These are phyloP conservation scores for Chloromonas sp. DNA, from an alignment of 163 green algal species.

Conservation along the genomic window DNA sequence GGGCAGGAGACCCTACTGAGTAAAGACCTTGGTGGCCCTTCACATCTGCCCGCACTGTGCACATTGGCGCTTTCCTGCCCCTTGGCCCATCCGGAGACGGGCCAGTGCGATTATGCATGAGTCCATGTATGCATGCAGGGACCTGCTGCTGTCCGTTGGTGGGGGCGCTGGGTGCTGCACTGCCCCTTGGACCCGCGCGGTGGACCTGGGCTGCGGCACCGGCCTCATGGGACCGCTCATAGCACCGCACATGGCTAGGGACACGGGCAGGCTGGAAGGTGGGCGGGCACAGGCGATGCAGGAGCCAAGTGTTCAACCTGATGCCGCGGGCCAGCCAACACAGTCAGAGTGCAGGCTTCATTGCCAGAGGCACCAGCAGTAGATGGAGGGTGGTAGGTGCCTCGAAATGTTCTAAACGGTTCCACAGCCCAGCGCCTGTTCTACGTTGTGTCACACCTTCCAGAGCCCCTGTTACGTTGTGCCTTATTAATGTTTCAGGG, in stretches of 20 bases:
- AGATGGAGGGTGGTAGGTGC: not conserved
- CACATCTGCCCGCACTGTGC: no score
- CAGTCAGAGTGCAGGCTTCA: not conserved
- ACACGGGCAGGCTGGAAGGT: slow-evolving; percentile 14
- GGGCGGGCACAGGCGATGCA: not conserved
- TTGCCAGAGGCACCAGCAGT: not conserved
- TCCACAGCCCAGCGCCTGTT: not conserved
- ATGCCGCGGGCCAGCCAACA: not conserved
- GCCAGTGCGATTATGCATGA: no score
- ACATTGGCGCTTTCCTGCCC: no score
- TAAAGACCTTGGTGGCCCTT: no score
- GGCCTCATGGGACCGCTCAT: slow-evolving; percentile 50
- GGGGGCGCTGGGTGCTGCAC: no score
- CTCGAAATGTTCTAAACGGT: not conserved
- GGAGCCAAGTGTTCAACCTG: no score
- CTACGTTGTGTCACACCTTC: not conserved
- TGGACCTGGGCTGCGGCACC: slow-evolving; percentile 51
- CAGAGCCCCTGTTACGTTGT: not conserved
- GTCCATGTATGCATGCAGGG: no score
- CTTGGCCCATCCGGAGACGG: no score
- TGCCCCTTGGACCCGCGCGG: not conserved
- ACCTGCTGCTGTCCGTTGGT: no score
- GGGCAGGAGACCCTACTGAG: no score
- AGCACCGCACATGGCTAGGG: slow-evolving; percentile 4
- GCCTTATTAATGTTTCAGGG: not conserved